Evolutionary conservation across 257 asterid species (phyloP).

Genomic region (Fraxinus anomala): DNA sequence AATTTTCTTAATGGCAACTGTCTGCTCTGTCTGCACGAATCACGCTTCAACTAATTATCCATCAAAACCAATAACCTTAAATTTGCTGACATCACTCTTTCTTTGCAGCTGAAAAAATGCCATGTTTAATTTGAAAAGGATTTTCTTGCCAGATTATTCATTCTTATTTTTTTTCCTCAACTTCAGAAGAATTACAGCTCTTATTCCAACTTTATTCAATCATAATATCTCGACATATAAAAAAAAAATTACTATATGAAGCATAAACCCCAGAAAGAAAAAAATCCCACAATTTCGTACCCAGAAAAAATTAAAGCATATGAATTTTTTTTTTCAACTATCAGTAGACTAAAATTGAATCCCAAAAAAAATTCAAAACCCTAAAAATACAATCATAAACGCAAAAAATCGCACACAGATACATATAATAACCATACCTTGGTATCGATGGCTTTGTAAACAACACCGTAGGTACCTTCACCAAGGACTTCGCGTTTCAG

Average conservation of each 20-base stretch:
- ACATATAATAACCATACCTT: conserved; percentile 46
- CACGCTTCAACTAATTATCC: conserved; percentile 6
- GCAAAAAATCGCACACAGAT: neutral
- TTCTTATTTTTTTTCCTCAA: neutral
- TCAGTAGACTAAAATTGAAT: neutral
- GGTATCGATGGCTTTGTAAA: conserved; percentile 85
- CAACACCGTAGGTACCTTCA: conserved; percentile 93
- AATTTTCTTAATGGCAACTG: conserved; percentile 94
- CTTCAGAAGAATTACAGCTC: neutral
- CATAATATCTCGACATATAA: neutral
- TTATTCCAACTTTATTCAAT: neutral
- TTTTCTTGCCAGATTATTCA: neutral
- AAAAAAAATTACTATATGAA: neutral
- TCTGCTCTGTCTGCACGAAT: conserved; percentile 78
- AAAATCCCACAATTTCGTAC: neutral
- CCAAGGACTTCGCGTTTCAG: conserved; percentile 82
- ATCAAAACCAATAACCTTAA: neutral
- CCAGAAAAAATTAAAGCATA: neutral
- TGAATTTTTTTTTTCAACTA: neutral
- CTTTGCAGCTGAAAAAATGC: too few relatives aligned
- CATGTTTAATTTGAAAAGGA: neutral
- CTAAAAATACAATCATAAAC: conserved; percentile 13
- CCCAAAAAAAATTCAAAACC: conserved; percentile 15
- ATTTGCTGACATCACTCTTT: neutral
- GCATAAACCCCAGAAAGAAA: too few relatives aligned